A percentile compares a stretch with the other conserved stretches of the same genome.
These are phyloP conservation scores for Syzygium malaccense DNA, from an alignment of 441 rosid species.

Conservation along the genomic window DNA sequence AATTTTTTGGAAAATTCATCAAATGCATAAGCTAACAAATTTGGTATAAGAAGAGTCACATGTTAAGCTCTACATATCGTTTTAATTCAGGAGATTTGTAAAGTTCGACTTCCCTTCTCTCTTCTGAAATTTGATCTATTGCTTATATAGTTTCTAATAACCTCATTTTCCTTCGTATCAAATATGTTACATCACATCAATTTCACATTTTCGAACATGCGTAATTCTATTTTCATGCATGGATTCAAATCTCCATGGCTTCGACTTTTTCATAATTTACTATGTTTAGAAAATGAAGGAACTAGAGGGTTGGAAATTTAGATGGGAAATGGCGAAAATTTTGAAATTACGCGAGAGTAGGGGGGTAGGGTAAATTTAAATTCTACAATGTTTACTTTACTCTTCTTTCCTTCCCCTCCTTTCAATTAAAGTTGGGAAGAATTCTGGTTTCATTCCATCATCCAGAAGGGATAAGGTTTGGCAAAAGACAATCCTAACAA, in stretches of 20 bases:
- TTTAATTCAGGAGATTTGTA: neutral
- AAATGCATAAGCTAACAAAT: neutral
- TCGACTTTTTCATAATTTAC: neutral
- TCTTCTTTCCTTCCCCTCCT: no score
- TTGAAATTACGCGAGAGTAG: neutral
- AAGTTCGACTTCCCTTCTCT: neutral
- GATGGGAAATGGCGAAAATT: neutral
- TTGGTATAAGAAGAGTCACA: neutral
- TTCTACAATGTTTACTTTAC: no score
- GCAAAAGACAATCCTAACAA: no score
- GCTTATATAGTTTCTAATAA: neutral
- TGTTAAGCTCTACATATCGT: neutral
- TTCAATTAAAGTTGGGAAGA: no score
- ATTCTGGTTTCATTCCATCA: no score
- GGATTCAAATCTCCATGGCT: neutral
- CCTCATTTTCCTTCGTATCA: neutral
- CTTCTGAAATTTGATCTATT: neutral
- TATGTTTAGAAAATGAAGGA: rapidly evolving
- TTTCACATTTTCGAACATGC: neutral
- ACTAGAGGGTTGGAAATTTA: neutral
- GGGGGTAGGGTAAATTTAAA: neutral
- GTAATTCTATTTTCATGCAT: rapidly evolving
- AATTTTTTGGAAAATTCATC: neutral
- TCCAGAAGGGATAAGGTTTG: no score
- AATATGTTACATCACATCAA: neutral